Evolutionary conservation across 169 alveolate species (phyloP).

Genomic region (Plasmodium berghei): DNA sequence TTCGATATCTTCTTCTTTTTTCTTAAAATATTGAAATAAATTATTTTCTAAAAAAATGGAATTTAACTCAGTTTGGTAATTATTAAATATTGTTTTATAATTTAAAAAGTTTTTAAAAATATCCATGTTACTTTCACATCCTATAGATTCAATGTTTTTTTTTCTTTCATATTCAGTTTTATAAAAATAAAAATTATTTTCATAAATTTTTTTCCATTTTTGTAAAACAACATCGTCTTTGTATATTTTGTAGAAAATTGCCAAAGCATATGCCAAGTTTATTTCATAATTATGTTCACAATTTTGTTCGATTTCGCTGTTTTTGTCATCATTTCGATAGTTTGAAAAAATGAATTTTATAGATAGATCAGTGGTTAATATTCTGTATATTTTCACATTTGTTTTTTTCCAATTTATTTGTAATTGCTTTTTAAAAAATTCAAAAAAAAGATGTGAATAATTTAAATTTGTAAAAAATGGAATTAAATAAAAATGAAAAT

Average conservation of each 20-base stretch:
- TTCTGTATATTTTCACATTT: too few species aligned
- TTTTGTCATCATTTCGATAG: too few species aligned
- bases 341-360: too few species aligned
- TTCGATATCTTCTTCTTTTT: not conserved
- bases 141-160: not conserved
- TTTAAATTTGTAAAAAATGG: slow-evolving; percentile 70
- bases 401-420: too few species aligned
- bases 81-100: slow-evolving; percentile 46
- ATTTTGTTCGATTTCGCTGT: too few species aligned
- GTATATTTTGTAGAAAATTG: slow-evolving; percentile 31
- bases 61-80: slow-evolving; percentile 34
- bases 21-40: not conserved
- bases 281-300: not conserved
- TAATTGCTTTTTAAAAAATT: slow-evolving; percentile 32
- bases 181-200: slow-evolving; percentile 33
- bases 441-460: slow-evolving; percentile 32
- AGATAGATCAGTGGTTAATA: too few species aligned
- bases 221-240: slow-evolving; percentile 8
- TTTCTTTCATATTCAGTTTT: slow-evolving; percentile 5
- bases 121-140: not conserved
- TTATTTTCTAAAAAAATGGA: not conserved
- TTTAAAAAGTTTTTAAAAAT: slow-evolving; percentile 48
- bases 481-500: slow-evolving; percentile 64
- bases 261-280: not conserved
- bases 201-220: slow-evolving; percentile 25